phyloP scores from a whole-genome alignment of 225 moss, liverwort and hornwort species.

The Marchantia polymorpha region DNA sequence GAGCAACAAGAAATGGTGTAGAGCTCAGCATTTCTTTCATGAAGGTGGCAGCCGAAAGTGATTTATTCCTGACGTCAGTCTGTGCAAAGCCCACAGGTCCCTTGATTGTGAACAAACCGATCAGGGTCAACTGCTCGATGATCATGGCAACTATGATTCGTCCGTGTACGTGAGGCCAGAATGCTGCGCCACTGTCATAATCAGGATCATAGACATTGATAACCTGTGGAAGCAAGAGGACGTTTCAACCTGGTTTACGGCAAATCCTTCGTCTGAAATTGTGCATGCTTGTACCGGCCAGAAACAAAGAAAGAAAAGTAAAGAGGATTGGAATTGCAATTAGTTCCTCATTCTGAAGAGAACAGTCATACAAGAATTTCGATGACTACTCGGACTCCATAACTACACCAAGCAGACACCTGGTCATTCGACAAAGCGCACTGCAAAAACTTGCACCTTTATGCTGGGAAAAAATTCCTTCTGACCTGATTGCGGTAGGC shows the following conservation, averaged over 20 bases:
- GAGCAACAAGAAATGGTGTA: slow-evolving; percentile 60
- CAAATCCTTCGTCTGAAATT: too few relatives aligned
- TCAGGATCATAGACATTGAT: slow-evolving; percentile 77
- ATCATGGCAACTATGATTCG: slow-evolving; percentile 57
- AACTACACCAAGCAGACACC: too few relatives aligned
- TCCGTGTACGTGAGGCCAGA: slow-evolving; percentile 76
- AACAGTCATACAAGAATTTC: too few relatives aligned
- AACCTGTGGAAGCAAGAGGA: slow-evolving; percentile 45
- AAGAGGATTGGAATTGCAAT: too few relatives aligned
- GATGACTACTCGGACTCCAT: too few relatives aligned
- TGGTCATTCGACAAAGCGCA: too few relatives aligned
- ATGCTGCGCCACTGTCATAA: slow-evolving; percentile 79
- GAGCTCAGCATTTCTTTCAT: slow-evolving; percentile 53
- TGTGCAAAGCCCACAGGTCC: slow-evolving; percentile 66
- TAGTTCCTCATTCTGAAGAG: too few relatives aligned
- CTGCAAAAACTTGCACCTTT: neutral
- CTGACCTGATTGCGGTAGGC: slow-evolving; percentile 77
- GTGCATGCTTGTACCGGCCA: too few relatives aligned
- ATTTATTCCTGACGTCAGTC: too few relatives aligned
- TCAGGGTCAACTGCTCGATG: slow-evolving; percentile 69
- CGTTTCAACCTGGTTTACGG: too few relatives aligned
- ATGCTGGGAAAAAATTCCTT: too few relatives aligned
- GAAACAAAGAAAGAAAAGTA: too few relatives aligned
- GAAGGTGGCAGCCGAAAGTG: slow-evolving; percentile 26
- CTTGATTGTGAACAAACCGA: slow-evolving; percentile 78